Evolutionary conservation across 73 alveolate genomes (phyloP).

Genomic region (Paramecium sonneborni): DNA sequence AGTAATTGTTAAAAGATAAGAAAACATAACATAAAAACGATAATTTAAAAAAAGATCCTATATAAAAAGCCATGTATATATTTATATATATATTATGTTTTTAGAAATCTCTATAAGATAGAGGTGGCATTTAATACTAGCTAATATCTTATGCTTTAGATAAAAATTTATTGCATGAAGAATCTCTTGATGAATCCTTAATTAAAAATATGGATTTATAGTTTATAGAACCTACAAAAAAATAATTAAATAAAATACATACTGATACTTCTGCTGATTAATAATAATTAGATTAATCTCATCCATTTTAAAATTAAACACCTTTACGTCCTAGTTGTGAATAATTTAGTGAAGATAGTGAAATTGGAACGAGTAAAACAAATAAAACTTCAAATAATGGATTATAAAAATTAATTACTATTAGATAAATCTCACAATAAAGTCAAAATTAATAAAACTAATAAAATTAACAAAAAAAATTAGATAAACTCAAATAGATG

Average conservation of each 20-base stretch:
- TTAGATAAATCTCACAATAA: not conserved
- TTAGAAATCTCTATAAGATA: constrained; percentile 17
- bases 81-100: not conserved
- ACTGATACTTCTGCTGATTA: not conserved
- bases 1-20: not conserved
- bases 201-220: not conserved
- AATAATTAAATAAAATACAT: not conserved
- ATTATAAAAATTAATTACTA: not conserved
- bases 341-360: constrained; percentile 6
- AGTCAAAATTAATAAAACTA: not conserved
- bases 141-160: constrained; percentile 25
- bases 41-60: not conserved
- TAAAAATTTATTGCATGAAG: not conserved
- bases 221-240: constrained; percentile 17
- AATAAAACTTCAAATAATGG: constrained; percentile 10
- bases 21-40: not conserved
- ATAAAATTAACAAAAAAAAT: not conserved
- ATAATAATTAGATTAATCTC: not conserved
- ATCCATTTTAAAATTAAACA: not conserved
- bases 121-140: not conserved
- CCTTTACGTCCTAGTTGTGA: constrained; percentile 19
- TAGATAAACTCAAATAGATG: not conserved
- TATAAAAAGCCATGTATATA: constrained; percentile 18
- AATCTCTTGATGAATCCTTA: constrained; percentile 17
- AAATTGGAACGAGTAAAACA: not conserved